phyloP scores from a whole-genome alignment of 345 rosid genomes.

The Microcos paniculata region DNA sequence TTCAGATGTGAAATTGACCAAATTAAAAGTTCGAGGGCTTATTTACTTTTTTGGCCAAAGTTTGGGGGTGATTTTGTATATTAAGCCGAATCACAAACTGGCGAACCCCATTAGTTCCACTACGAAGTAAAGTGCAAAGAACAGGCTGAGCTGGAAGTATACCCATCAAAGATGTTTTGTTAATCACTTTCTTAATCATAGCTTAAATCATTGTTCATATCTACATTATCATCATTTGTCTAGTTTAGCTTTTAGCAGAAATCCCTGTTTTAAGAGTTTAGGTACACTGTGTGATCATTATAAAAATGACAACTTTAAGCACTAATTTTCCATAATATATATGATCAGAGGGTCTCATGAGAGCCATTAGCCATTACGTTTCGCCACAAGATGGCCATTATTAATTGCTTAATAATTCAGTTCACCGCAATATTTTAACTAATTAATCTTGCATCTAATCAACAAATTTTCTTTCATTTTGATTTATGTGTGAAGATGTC shows the following conservation, averaged over 20 bases:
- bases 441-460: neutral
- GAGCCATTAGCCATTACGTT: neutral
- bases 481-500: neutral
- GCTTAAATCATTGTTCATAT: slow-evolving; percentile 7
- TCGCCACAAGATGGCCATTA: slow-evolving; percentile 3
- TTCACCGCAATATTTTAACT: neutral
- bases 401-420: neutral
- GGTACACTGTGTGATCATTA: neutral
- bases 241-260: neutral
- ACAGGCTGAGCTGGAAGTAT: neutral
- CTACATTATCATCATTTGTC: too few relatives aligned
- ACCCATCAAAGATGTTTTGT: neutral
- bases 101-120: too few relatives aligned
- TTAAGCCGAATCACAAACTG: slow-evolving; percentile 7
- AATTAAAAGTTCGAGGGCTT: too few relatives aligned
- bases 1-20: too few relatives aligned
- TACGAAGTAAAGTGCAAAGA: neutral
- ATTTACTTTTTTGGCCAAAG: too few relatives aligned
- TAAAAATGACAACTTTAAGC: neutral
- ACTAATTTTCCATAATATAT: neutral
- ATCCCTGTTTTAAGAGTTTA: neutral
- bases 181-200: neutral
- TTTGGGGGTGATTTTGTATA: too few relatives aligned
- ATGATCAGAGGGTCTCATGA: neutral
- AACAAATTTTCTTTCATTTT: neutral